Percentiles rank a stretch among this genome's conserved stretches.
Conservation (phyloP, 108 stramenopile genomes). For the Fragilaria radians region DNA sequence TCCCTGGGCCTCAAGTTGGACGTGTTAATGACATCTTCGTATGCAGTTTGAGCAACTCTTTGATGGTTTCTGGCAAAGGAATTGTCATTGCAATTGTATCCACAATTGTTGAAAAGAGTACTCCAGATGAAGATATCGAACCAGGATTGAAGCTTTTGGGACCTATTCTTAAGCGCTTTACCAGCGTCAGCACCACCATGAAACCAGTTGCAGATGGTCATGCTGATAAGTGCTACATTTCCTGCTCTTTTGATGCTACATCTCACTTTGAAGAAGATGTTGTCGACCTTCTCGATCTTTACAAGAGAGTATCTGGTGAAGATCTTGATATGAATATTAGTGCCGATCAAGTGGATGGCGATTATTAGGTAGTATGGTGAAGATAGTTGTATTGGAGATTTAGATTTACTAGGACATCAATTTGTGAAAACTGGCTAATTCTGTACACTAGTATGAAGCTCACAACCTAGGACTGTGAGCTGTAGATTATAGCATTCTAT, state of each 20-base stretch:
- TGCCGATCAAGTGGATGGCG: slow-evolving; percentile 82
- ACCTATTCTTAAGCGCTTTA: slow-evolving; percentile 90
- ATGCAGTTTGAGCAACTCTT: slow-evolving; percentile 68
- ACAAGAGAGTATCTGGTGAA: slow-evolving; percentile 94
- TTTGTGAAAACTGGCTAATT: too few species aligned
- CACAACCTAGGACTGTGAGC: too few species aligned
- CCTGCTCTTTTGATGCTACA: slow-evolving; percentile 94
- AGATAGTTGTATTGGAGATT: too few species aligned
- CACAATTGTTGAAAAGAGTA: slow-evolving; percentile 87
- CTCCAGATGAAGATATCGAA: slow-evolving; percentile 90
- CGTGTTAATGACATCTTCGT: slow-evolving; percentile 97
- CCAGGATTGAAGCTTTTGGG: slow-evolving; percentile 92
- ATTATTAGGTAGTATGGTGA: slow-evolving; percentile 66
- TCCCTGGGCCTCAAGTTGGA: slow-evolving; percentile 94
- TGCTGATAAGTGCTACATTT: slow-evolving; percentile 91
- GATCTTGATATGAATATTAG: slow-evolving; percentile 93
- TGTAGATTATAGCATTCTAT: too few species aligned
- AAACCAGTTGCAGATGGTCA: slow-evolving; percentile 87
- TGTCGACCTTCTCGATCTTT: slow-evolving; percentile 85
- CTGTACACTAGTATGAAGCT: too few species aligned
- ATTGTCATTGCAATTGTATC: slow-evolving; percentile 97
- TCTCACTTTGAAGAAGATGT: slow-evolving; percentile 96
- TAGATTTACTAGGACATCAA: too few species aligned
- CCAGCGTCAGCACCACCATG: slow-evolving; percentile 82
- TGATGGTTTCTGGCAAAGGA: slow-evolving; percentile 80